Base-by-base conservation (phyloP, 768 basidiomycete species). In the Leccinum disarticulatum region DNA sequence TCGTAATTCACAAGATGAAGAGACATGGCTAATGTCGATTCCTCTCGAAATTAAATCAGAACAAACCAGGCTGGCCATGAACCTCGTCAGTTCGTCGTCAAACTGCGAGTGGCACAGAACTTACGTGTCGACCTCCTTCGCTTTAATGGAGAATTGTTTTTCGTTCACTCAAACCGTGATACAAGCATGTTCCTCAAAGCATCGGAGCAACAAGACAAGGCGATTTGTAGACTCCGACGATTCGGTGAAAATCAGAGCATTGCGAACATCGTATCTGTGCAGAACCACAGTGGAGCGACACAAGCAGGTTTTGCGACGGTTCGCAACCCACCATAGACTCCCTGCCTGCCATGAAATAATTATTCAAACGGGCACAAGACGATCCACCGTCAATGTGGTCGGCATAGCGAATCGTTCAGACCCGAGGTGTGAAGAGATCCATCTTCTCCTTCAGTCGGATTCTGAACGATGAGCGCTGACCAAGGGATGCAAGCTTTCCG, bases 41-140 rank as follows among this genome's bases (percentile, higher is more conserved):
- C 97, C 97, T 58, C 97, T 87, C 3, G 96, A 92, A 59, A 98
- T 91, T 11, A 99, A 79, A 76, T 98, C 97, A 2, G 95, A 98
- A 71, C 94, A 97, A 17, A 99, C 83, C 19, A 99, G 79, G 59
- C 96, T 98, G 27, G 31, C 50, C 47, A n/a, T 56, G 48, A n/a
- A n/a, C n/a, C n/a, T n/a, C n/a, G n/a, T n/a, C n/a, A 55, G 56
- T 52, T 47, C 36, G 31, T 49, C 15, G 41, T 30, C 25, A 33
- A 30, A 22, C 6, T 25, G n/a, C 55, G 28, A 55, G 28, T 33
- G 3, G 7, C 15, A 3, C 30, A 50, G 28, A 17, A 77, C 87
- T 63, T 64, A 95, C 95, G 97, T 82, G 60, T 95, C 84, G 14
- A 97, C 84, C 61, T 93, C 83, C 59, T 88, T 87, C 27, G 83